Evolutionary conservation across 1,284 basidiomycete genomes (phyloP).

Genomic region (Singerocomus rubriflavus): DNA sequence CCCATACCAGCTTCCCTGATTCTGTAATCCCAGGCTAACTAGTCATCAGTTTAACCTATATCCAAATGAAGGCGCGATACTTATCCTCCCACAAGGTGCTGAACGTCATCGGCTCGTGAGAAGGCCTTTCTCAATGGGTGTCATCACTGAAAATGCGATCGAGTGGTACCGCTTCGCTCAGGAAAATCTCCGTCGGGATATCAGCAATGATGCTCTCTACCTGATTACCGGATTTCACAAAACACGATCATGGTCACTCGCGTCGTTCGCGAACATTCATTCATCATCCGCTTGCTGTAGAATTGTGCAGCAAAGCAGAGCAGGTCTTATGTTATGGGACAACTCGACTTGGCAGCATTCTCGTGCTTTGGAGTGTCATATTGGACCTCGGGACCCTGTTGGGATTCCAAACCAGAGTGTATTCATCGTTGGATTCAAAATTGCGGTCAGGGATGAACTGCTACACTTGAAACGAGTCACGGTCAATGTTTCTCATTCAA

Average conservation of each 20-base stretch:
- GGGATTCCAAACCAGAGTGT: constrained; percentile 10
- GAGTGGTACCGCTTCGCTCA: constrained; percentile 13
- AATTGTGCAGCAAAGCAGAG: no score
- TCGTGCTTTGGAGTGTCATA: constrained; percentile 11
- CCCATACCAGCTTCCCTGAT: no score
- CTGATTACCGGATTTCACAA: constrained; percentile 17
- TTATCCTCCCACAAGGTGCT: constrained; percentile 17
- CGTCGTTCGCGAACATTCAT: not conserved
- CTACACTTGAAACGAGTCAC: no score
- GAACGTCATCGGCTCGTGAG: constrained; percentile 7
- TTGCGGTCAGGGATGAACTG: constrained; percentile 4
- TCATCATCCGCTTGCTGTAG: no score
- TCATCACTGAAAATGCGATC: not conserved
- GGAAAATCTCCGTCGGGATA: constrained; percentile 9
- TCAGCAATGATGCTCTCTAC: constrained; percentile 16
- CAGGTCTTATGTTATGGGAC: no score
- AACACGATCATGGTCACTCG: constrained; percentile 15
- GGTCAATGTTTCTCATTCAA: no score
- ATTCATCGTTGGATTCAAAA: constrained; percentile 18
- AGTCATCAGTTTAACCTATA: no score
- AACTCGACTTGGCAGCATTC: constrained; percentile 6
- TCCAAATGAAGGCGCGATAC: constrained; percentile 15
- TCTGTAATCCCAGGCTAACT: no score
- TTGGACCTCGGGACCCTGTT: constrained; percentile 3
- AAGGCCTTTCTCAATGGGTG: not conserved